Evolutionary conservation across 805 yeast species (phyloP).

Genomic region (Blastobotrys chiropterorum): DNA sequence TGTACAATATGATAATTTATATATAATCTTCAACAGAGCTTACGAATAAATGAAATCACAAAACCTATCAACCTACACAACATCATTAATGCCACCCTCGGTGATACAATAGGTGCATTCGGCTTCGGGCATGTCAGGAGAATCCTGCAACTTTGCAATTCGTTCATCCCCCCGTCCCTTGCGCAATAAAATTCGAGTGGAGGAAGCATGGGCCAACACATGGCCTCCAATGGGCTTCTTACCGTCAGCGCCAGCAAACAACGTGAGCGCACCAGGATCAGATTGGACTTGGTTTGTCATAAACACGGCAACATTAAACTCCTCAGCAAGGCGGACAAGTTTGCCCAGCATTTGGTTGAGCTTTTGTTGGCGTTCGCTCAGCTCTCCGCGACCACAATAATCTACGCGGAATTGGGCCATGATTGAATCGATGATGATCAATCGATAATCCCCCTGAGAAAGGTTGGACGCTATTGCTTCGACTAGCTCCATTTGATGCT

Average conservation of each 20-base stretch:
- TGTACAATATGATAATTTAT: too few relatives aligned
- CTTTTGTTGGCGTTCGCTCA: slow-evolving; percentile 70
- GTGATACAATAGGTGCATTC: slow-evolving; percentile 70
- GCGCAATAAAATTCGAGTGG: slow-evolving; percentile 63
- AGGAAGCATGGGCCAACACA: slow-evolving; percentile 74
- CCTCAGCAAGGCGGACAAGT: slow-evolving; percentile 61
- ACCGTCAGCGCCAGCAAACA: slow-evolving; percentile 77
- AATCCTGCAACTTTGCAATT: slow-evolving; percentile 69
- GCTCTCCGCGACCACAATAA: slow-evolving; percentile 71
- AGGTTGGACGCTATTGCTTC: slow-evolving; percentile 62
- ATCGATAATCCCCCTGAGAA: slow-evolving; percentile 58
- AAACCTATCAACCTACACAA: too few relatives aligned
- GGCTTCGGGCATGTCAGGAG: slow-evolving; percentile 77
- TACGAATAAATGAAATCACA: too few relatives aligned
- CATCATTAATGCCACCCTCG: slow-evolving; percentile 49
- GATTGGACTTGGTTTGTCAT: slow-evolving; percentile 76
- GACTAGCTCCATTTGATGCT: slow-evolving; percentile 69
- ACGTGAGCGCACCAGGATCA: slow-evolving; percentile 76
- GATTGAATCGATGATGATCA: slow-evolving; percentile 62
- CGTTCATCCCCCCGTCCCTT: slow-evolving; percentile 80
- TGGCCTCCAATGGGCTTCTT: slow-evolving; percentile 83
- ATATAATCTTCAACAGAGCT: too few relatives aligned
- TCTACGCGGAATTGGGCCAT: slow-evolving; percentile 78
- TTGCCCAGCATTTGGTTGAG: slow-evolving; percentile 49
- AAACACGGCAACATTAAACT: slow-evolving; percentile 69